Conservation (phyloP, 2,329 filamentous ascomycete species). For the Sclerotinia nivalis region DNA sequence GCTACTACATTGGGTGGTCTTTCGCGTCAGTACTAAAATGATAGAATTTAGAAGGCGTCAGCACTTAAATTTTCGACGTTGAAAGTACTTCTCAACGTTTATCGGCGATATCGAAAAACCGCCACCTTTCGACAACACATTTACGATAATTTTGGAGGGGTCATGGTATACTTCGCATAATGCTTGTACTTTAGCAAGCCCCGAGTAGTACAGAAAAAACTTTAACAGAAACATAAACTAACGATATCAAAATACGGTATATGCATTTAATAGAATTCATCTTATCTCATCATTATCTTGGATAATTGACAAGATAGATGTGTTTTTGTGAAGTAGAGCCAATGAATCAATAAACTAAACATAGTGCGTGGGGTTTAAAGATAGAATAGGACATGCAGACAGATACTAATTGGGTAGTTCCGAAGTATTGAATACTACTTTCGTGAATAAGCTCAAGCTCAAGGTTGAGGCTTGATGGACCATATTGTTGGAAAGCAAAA, state of each 20-base stretch:
- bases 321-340: constrained; percentile 14
- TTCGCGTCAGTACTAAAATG: constrained; percentile 19
- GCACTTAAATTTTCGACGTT: constrained; percentile 23
- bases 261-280: constrained; percentile 11
- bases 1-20: constrained; percentile 20
- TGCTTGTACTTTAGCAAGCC: constrained; percentile 20
- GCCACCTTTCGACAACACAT: constrained; percentile 22
- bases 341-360: constrained; percentile 12
- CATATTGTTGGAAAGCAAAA: constrained; percentile 19
- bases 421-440: constrained; percentile 22
- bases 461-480: constrained; percentile 9
- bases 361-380: constrained; percentile 3
- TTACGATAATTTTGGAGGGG: constrained; percentile 23
- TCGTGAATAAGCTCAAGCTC: constrained; percentile 10
- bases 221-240: constrained; percentile 3
- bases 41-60: constrained; percentile 22
- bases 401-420: constrained; percentile 16
- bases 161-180: constrained; percentile 24
- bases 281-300: constrained; percentile 24
- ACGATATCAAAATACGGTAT: constrained; percentile 2
- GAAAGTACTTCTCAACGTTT: constrained; percentile 15
- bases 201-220: constrained; percentile 12
- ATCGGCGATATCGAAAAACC: constrained; percentile 17
- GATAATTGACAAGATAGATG: constrained; percentile 12
- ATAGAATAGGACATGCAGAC: constrained; percentile 18